phyloP scores from a whole-genome alignment of 129 eudicot species.

The Silybum marianum region DNA sequence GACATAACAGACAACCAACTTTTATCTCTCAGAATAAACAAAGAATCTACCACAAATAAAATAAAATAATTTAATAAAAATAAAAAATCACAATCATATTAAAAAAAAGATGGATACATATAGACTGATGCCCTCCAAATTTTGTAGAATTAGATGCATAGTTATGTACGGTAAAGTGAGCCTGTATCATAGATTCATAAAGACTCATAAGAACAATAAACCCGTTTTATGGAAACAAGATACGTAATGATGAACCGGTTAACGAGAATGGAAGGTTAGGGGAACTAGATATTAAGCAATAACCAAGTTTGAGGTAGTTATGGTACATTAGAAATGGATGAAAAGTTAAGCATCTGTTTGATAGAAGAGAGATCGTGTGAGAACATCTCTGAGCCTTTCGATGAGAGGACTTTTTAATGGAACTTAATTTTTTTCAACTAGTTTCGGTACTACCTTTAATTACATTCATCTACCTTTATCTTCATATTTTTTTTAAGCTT shows the following conservation, averaged over 20 bases:
- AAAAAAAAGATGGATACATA: slow-evolving; percentile 9
- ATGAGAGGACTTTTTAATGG: too few species aligned
- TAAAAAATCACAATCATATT: slow-evolving; percentile 3
- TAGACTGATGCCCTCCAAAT: background rate
- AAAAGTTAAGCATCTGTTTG: too few species aligned
- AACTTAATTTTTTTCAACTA: too few species aligned
- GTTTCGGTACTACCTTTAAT: too few species aligned
- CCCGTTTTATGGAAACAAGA: background rate
- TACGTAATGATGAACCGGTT: too few species aligned
- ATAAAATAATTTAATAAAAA: slow-evolving; percentile 2
- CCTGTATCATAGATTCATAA: slow-evolving; percentile 10
- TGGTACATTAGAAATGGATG: background rate
- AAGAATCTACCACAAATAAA: background rate
- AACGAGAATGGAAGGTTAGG: too few species aligned
- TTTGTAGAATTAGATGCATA: background rate
- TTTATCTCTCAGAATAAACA: background rate
- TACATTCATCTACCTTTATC: too few species aligned
- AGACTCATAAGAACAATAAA: background rate
- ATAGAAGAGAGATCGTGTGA: too few species aligned
- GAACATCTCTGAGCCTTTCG: too few species aligned
- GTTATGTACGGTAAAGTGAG: slow-evolving; percentile 20
- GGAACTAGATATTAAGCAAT: too few species aligned
- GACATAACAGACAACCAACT: background rate
- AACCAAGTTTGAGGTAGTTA: too few species aligned
- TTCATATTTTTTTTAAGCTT: too few species aligned